Conservation (phyloP, 2,329 filamentous ascomycete species). For the Pestalotiopsis sp. region DNA sequence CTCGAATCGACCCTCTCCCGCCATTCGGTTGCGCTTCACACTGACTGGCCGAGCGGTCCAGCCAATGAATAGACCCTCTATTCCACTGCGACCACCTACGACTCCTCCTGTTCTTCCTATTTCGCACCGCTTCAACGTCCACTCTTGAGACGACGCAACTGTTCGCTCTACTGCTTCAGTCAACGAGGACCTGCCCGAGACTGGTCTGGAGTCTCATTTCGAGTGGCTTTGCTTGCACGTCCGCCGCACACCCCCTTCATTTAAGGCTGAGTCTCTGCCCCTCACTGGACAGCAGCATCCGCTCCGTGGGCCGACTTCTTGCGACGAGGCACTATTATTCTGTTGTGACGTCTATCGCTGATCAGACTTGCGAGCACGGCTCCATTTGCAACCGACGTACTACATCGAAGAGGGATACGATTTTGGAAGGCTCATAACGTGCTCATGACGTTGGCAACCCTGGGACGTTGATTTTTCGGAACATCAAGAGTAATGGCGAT, state of each 20-base stretch:
- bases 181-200: neutral
- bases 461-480: neutral
- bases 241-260: neutral
- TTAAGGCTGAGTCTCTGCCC: neutral
- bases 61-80: slow-evolving; percentile 7
- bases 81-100: neutral
- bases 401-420: neutral
- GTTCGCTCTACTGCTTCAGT: neutral
- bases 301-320: neutral
- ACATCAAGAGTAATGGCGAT: slow-evolving; percentile 35
- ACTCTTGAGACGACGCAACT: neutral
- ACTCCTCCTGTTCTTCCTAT: neutral
- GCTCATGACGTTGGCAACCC: slow-evolving; percentile 4
- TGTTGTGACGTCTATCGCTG: neutral
- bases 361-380: neutral
- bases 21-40: slow-evolving; percentile 4
- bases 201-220: neutral
- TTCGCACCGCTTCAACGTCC: neutral
- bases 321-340: neutral
- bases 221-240: neutral
- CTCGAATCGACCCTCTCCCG: neutral
- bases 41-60: neutral
- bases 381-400: neutral
- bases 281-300: neutral
- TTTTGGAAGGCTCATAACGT: neutral